Evolutionary conservation across 805 yeast genomes (phyloP), one percentile per base, ranked within the genome.

Genomic region (Pichia rugopelliculosa): DNA sequence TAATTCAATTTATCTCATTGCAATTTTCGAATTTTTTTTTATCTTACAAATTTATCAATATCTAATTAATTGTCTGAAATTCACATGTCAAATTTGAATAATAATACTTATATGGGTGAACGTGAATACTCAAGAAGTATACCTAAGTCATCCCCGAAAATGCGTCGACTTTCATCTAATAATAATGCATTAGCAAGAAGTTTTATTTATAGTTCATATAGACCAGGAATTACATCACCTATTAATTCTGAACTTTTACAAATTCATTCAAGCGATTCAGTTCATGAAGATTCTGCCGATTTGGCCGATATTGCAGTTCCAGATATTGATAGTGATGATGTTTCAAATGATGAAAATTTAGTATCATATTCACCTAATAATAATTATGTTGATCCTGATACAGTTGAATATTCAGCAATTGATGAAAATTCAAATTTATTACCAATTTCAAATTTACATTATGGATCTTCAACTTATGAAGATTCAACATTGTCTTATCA

Each of bases 251-350:
- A 46, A 11, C 18, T 44, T 2, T 21, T 48, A 13, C 64, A 71
- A 2, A 74, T 77, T 15, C 73, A 71, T 53, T 66, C 79, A 0
- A 75, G 77, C 6, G 59, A 62, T 23, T 72, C 74, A 15, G 69
- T 79, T 39, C 82, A 79, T 53, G 80, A 76, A 50, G 78, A 77
- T 50, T 72, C 83, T 0, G 82, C 79, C 1, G 74, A 69, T 39
- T 66, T 78, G 42, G 84, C 84, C 6, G 70, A 68, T 41, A 76
- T 77, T 27, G 85, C 82, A 7, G 78, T 77, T 10, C 68, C 72
- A 10, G 74, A 67, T 17, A 27, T 48, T 18, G 60, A 56, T 4
- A 33, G 4, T 23, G 46, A 41, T 12, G 39, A 34, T 18, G 15
- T 9, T n/a, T 15, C 4, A 15, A 24, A 15, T n/a, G 17, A 10